Percentiles rank a stretch among this genome's conserved stretches.
phyloP scores from a whole-genome alignment of 352 stramenopile species.

The Sclerospora graminicola region DNA sequence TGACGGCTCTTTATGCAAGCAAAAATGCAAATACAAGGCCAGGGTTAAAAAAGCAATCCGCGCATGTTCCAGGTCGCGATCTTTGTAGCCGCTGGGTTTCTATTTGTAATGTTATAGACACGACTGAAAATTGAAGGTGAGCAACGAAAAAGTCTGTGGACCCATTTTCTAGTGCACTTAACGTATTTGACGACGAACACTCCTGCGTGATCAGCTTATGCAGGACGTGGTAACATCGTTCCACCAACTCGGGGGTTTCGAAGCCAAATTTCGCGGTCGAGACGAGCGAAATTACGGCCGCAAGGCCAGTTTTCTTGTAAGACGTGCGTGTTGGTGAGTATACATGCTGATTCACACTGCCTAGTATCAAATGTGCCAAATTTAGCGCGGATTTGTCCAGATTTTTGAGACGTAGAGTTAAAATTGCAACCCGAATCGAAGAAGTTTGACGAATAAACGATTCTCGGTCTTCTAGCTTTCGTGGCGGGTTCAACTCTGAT shows the following conservation, averaged over 20 bases:
- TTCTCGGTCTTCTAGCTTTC: too few relatives aligned
- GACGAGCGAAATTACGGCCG: too few relatives aligned
- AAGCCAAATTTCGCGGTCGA: conserved; percentile 56
- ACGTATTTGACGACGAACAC: conserved; percentile 42
- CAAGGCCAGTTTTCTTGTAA: conserved; percentile 44
- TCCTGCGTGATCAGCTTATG: too few relatives aligned
- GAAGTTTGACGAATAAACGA: conserved; percentile 42
- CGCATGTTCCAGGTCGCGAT: conserved; percentile 66
- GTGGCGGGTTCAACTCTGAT: conserved; percentile 21
- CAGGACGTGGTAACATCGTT: too few relatives aligned
- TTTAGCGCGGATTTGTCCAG: too few relatives aligned
- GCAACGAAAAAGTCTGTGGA: conserved; percentile 60
- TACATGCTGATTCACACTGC: conserved; percentile 31
- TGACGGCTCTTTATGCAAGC: conserved; percentile 54
- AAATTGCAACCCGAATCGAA: conserved; percentile 56
- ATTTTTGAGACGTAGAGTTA: conserved; percentile 72
- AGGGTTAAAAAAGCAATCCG: conserved; percentile 76
- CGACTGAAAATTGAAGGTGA: conserved; percentile 57
- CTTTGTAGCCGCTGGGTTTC: conserved; percentile 24
- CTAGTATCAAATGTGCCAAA: too few relatives aligned
- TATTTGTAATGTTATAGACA: conserved; percentile 30
- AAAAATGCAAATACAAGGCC: conserved; percentile 62
- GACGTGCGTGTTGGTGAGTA: conserved; percentile 11
- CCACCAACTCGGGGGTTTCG: conserved; percentile 50
- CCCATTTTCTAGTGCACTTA: conserved; percentile 41